Conservation (phyloP, 192 early-diverging fungal species). For the Thamnidium elegans region DNA sequence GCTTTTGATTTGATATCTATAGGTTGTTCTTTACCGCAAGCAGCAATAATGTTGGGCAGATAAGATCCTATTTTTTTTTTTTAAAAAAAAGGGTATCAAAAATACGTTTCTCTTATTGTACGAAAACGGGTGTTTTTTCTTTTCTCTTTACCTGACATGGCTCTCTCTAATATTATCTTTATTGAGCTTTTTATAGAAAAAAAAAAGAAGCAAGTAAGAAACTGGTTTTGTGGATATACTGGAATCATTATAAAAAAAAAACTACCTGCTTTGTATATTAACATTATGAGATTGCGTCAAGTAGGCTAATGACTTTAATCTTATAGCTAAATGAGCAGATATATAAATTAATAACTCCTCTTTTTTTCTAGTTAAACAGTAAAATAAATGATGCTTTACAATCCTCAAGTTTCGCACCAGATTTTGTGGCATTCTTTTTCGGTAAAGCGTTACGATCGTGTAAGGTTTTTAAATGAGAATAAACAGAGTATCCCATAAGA, state of each 20-base stretch:
- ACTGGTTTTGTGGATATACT: too few species aligned
- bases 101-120: not conserved
- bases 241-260: too few species aligned
- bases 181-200: slow-evolving; percentile 48
- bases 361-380: not conserved
- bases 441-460: not conserved
- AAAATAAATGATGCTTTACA: not conserved
- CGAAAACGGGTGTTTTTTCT: not conserved
- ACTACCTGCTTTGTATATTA: slow-evolving; percentile 50
- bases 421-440: slow-evolving; percentile 10
- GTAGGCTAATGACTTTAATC: slow-evolving; percentile 44
- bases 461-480: slow-evolving; percentile 27
- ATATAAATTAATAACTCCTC: not conserved
- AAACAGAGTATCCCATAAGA: slow-evolving; percentile 34
- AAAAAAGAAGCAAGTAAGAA: not conserved
- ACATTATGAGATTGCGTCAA: slow-evolving; percentile 47
- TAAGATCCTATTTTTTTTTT: slow-evolving; percentile 43
- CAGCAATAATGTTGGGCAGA: slow-evolving; percentile 54
- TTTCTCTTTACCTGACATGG: slow-evolving; percentile 57
- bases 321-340: slow-evolving; percentile 39
- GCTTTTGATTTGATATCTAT: slow-evolving; percentile 53
- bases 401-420: slow-evolving; percentile 10
- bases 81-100: not conserved
- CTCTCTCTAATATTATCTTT: slow-evolving; percentile 68
- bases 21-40: slow-evolving; percentile 45